Conservation (phyloP, 1,139 yeast species). For the Candida smagusa region DNA sequence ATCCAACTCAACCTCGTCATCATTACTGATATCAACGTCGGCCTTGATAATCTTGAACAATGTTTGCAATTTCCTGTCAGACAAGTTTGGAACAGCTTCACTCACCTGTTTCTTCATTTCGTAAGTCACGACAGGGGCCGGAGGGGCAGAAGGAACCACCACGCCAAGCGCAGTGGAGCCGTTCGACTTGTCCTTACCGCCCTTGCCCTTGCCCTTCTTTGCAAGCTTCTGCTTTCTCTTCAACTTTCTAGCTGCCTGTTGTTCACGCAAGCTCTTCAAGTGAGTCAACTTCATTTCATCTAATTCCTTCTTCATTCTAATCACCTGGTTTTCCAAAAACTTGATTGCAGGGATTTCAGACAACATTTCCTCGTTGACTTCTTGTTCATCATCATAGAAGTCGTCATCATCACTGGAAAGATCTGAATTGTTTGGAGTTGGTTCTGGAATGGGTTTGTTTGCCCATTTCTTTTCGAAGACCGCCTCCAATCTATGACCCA, state of each 20-base stretch:
- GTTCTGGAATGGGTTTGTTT: constrained; percentile 78
- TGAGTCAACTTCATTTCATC: constrained; percentile 71
- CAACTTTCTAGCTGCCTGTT: constrained; percentile 43
- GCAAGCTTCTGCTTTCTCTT: constrained; percentile 43
- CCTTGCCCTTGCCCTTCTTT: constrained; percentile 16
- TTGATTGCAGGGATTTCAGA: constrained; percentile 84
- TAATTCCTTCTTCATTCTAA: constrained; percentile 81
- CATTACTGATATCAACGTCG: constrained; percentile 75
- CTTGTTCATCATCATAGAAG: constrained; percentile 64
- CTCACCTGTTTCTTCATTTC: constrained; percentile 96
- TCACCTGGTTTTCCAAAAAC: constrained; percentile 81
- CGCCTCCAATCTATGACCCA: constrained; percentile 90
- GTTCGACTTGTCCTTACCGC: constrained; percentile 10
- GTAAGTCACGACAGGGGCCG: constrained; percentile 61
- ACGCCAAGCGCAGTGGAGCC: constrained; percentile 21
- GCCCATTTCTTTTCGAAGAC: constrained; percentile 87
- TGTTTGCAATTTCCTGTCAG: constrained; percentile 79
- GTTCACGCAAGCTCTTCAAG: constrained; percentile 55
- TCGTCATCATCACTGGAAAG: constrained; percentile 34
- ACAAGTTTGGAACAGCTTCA: constrained; percentile 74
- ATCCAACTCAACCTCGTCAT: constrained; percentile 87
- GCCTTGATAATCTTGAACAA: constrained; percentile 85
- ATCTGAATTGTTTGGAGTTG: constrained; percentile 42
- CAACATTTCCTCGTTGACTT: constrained; percentile 68
- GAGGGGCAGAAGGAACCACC: constrained; percentile 11